These are phyloP conservation scores for Sclerotinia nivalis DNA, from an alignment of 2,329 filamentous ascomycete genomes.

Conservation along the genomic window DNA sequence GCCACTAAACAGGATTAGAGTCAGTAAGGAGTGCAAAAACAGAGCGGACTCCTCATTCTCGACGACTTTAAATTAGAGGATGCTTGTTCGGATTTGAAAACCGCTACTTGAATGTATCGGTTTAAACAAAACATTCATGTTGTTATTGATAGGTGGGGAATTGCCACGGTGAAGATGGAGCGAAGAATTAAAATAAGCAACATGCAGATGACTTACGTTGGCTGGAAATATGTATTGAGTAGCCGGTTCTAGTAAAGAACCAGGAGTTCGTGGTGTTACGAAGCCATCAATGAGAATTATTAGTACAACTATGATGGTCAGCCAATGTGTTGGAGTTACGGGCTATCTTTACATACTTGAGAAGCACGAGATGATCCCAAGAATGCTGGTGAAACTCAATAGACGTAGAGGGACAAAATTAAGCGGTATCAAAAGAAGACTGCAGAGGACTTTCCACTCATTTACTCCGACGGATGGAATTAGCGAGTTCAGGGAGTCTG, in stretches of 20 bases:
- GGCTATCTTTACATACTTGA: slow-evolving; percentile 63
- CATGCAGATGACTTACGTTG: slow-evolving; percentile 47
- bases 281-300: slow-evolving; percentile 86
- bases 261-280: slow-evolving; percentile 74
- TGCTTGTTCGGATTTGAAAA: background rate
- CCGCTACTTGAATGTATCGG: background rate
- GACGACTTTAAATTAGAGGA: no score
- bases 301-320: slow-evolving; percentile 63
- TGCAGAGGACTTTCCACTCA: slow-evolving; percentile 84
- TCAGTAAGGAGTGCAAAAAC: background rate
- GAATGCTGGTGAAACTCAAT: slow-evolving; percentile 84
- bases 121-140: background rate
- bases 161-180: background rate
- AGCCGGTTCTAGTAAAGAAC: slow-evolving; percentile 80
- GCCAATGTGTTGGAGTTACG: background rate
- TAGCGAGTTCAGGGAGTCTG: slow-evolving; percentile 79
- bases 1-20: slow-evolving; percentile 53
- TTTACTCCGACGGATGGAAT: slow-evolving; percentile 69
- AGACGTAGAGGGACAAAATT: slow-evolving; percentile 82
- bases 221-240: slow-evolving; percentile 77
- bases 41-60: background rate
- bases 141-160: background rate
- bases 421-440: slow-evolving; percentile 74
- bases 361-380: slow-evolving; percentile 89
- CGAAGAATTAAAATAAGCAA: background rate